Base-by-base conservation (phyloP, 106 monocot genomes). In the Phalaenopsis aphrodite region DNA sequence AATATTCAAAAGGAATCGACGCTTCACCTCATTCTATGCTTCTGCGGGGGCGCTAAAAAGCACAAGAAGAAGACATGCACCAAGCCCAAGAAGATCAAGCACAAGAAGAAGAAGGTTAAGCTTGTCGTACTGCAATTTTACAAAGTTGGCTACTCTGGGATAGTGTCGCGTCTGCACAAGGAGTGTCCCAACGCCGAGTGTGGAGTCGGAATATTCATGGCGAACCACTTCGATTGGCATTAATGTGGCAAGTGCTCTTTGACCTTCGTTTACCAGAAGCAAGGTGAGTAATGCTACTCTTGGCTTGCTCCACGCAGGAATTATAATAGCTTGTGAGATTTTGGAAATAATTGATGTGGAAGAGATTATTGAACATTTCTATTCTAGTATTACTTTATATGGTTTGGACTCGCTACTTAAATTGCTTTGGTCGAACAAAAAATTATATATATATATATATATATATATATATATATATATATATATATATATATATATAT, bases 231-330 rank as follows among this genome's bases (percentile, higher is more conserved):
- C 55, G 87, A 89, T 57, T 82, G 89, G 15, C 89, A 89, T 73
- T 89, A 89, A 48, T 89, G 89, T 41, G 89, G 89, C 39, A 89
- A 89, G 82, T 89, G 89, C 48, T 87, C 87, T 3, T 77, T 89
- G 48, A 89, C 89, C 43, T 89, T 81, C 61, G 86, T 89, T 79
- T 89, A 83, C 82, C 55, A 89, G 80, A 80, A 89, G 84, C 65
- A 80, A 75, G 88, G 56, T 79, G 87, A 81, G 55, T 84, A 76
- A 83, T 12, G 21, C 21, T 5, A 61, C 7, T 5, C n/a, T 18
- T 61, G n/a, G 3, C 7, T 52, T 52, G 14, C 61, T 61, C 19
- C 0, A 61, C 21, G 21, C 61, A 61, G 5, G 0, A 61, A 21
- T 19, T 61, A 61, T 3, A 61, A n/a, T 3, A 61, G 4, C 21